Base-by-base conservation (phyloP, 768 basidiomycete genomes). In the Trametes cubensis region DNA sequence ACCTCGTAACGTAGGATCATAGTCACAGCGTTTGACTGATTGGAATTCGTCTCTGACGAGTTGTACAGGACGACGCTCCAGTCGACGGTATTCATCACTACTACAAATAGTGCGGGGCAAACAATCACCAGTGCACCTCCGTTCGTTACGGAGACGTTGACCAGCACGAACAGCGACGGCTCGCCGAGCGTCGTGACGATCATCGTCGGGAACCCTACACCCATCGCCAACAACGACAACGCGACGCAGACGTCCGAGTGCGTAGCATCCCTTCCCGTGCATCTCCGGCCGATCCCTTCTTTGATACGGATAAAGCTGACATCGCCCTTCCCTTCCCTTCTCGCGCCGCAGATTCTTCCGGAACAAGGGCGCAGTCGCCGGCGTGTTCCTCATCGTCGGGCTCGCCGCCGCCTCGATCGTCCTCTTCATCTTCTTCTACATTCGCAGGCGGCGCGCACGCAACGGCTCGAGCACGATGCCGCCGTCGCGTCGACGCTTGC, bases 321-420 rank as follows among this genome's bases (percentile, higher is more conserved):
- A 18, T 21, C 45, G 8, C 20, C 20, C 21, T 42, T 34, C n/a
- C 44, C 42, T 38, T 55, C 25, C n/a, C 62, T 15, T 60, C n/a
- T n/a, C n/a, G n/a, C n/a, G 44, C n/a, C 40, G 15, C 66, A 92
- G 90, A 58, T 98, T 97, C 78, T 95, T 96, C 75, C 73, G 74
- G 52, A 92, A 96, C 71, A 90, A 88, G 23, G 94, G 94, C 20
- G 95, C 94, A 13, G 94, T 98, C 3, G 89, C 89, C 1, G 96
- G 92, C 47, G 91, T 94, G 8, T 98, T 97, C 69, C 85, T 93
- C 41, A 86, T 94, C 17, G 91, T 95, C 18, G 95, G 94, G 28
- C 80, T 98, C 20, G 88, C 92, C 4, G 86, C 77, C 28, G 86
- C 83, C 21, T 85, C 81, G 50, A 92, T 85, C 57, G 69, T 85